Conservation (phyloP, 768 basidiomycete genomes). For the Erythrobasidium yunnanense region DNA sequence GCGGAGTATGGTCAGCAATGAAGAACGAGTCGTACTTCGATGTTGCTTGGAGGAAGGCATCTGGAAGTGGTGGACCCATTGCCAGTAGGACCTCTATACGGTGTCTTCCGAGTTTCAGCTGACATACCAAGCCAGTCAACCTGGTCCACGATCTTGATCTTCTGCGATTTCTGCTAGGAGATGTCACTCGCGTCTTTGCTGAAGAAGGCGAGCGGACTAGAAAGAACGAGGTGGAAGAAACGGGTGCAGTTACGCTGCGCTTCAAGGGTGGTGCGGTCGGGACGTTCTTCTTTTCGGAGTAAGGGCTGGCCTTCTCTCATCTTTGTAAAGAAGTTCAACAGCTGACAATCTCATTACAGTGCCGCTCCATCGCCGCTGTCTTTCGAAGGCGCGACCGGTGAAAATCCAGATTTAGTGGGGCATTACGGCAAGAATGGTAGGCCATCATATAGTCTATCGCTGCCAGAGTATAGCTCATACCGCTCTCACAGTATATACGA, state of each 20-base stretch:
- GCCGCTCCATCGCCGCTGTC: constrained; percentile 30
- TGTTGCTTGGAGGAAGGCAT: constrained; percentile 7
- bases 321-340: not conserved
- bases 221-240: constrained; percentile 32
- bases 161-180: constrained; percentile 30
- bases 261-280: constrained; percentile 34
- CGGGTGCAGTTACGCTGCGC: constrained; percentile 28
- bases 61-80: constrained; percentile 8
- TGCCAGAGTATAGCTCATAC: too few species aligned
- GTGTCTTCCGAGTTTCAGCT: not conserved
- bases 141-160: constrained; percentile 33
- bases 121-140: constrained; percentile 21
- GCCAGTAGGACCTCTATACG: not conserved
- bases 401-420: constrained; percentile 35
- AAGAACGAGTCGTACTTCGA: constrained; percentile 25
- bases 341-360: not conserved
- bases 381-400: constrained; percentile 34
- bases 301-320: not conserved
- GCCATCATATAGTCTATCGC: too few species aligned
- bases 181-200: constrained; percentile 30
- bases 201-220: constrained; percentile 25
- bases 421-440: too few species aligned
- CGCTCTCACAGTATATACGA: constrained; percentile 27
- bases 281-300: constrained; percentile 36
- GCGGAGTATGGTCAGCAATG: constrained; percentile 17